Percentiles rank a stretch among this genome's conserved stretches.
Conservation (phyloP, 1,284 basidiomycete species). For the Marasmius sp. region DNA sequence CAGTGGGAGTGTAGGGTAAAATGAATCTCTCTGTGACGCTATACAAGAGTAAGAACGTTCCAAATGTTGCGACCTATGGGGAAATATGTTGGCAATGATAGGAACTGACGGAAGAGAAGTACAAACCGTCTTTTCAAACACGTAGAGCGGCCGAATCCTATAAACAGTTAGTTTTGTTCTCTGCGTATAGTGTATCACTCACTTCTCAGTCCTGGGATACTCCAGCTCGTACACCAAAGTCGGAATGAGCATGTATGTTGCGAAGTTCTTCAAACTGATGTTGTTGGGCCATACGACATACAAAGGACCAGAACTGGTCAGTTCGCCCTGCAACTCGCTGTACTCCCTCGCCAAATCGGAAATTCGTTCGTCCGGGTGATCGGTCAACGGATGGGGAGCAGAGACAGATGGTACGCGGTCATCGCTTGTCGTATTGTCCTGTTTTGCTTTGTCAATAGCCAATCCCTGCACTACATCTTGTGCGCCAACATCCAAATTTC, state of each 20-base stretch:
- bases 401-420: conserved; percentile 18
- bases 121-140: conserved; percentile 86
- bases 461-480: conserved; percentile 1
- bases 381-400: conserved; percentile 60
- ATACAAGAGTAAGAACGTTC: conserved; percentile 92
- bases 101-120: not conserved
- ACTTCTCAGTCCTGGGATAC: conserved; percentile 88
- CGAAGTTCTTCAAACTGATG: conserved; percentile 83
- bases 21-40: conserved; percentile 94
- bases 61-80: conserved; percentile 81
- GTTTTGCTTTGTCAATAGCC: conserved; percentile 12
- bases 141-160: conserved; percentile 87
- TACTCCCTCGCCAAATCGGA: conserved; percentile 76
- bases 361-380: conserved; percentile 73
- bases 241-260: conserved; percentile 87
- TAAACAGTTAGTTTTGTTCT: not conserved
- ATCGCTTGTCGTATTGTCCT: conserved; percentile 11
- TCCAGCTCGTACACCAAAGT: conserved; percentile 96
- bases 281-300: conserved; percentile 84
- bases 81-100: not conserved
- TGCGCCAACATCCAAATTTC: conserved; percentile 14
- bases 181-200: conserved; percentile 20
- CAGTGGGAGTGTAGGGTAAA: conserved; percentile 73
- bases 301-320: conserved; percentile 69
- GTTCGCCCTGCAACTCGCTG: conserved; percentile 75